Evolutionary conservation across 495 filamentous ascomycete genomes (phyloP), one percentile per base, ranked within the genome.

Genomic region (Talaromyces wortmannii): DNA sequence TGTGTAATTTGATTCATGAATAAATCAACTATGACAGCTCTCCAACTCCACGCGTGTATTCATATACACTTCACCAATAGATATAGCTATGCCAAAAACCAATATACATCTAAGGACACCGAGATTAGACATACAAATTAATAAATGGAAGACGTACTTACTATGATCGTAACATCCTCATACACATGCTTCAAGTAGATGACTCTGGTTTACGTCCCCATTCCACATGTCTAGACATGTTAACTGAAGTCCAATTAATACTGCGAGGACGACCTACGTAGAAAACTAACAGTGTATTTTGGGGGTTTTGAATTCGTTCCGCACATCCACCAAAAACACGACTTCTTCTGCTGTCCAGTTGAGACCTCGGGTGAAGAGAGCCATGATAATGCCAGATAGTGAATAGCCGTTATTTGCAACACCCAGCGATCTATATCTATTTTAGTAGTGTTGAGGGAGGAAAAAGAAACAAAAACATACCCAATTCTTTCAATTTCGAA

Each of bases 401-500:
- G 8, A 10, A 40, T 40, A 40, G 2, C 36, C 36, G 36, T 2
- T 13, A 40, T 40, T 13, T 40, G 36, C 8, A 40, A 13, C 8
- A 40, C 36, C 36, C 36, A 40, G 5, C 36, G 36, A 5, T 5
- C 36, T 40, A 40, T 40, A 23, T 40, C 36, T 40, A 23, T 5
- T 2, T 40, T 40, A 40, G 36, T 2, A 2, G 5, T 40, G 36
- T 10, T 40, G 36, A 10, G 8, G 8, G 8, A 5, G 8, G 13
- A 40, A 36, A 10, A 40, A 40, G 13, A 40, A 13, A 40, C 13
- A 13, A 40, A 2, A 40, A 40, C 13, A 40, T 40, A 15, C 61
- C 61, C 7, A 58, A 32, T 45, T 63, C 55, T 45, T 63, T 60
- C 5, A 60, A 36, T 3, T 55, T 43, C 4, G 44, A 36, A 46